phyloP scores from a whole-genome alignment of 1,284 basidiomycete species.

The Clitocybe nebularis region DNA sequence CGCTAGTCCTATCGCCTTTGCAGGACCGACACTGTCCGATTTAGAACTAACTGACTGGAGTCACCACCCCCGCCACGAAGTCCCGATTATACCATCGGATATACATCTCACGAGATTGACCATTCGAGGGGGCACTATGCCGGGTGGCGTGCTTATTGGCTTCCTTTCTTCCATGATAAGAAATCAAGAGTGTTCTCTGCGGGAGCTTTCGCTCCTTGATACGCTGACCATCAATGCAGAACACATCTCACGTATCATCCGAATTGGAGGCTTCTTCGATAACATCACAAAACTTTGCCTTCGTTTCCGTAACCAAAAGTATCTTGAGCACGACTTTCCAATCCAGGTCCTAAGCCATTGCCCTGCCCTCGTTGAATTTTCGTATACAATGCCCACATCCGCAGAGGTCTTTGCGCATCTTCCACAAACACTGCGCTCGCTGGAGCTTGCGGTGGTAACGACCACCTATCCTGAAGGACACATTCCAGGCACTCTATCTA shows the following conservation, averaged over 20 bases:
- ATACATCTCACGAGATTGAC: background rate
- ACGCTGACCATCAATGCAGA: conserved; percentile 1
- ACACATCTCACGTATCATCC: conserved; percentile 1
- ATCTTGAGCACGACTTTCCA: conserved; percentile 1
- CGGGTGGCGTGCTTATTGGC: background rate
- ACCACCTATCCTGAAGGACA: background rate
- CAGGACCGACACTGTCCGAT: background rate
- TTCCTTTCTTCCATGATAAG: background rate
- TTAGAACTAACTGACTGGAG: conserved; percentile 5
- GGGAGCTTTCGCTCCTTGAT: conserved; percentile 1
- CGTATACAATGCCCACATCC: conserved; percentile 7
- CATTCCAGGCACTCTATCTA: too few relatives aligned
- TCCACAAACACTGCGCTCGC: background rate
- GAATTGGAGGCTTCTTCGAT: conserved; percentile 2
- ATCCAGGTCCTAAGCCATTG: conserved; percentile 5
- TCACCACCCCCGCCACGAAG: background rate
- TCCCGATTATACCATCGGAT: background rate
- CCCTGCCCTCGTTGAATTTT: conserved; percentile 6
- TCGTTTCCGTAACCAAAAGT: background rate
- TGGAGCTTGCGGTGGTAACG: conserved; percentile 8
- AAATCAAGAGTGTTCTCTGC: conserved; percentile 1
- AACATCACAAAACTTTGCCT: conserved; percentile 2
- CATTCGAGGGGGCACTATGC: background rate
- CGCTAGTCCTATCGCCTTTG: background rate
- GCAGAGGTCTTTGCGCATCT: conserved; percentile 7